Evolutionary conservation across 371 early-diverging fungal species (phyloP).

Genomic region (Lichtheimia corymbifera): DNA sequence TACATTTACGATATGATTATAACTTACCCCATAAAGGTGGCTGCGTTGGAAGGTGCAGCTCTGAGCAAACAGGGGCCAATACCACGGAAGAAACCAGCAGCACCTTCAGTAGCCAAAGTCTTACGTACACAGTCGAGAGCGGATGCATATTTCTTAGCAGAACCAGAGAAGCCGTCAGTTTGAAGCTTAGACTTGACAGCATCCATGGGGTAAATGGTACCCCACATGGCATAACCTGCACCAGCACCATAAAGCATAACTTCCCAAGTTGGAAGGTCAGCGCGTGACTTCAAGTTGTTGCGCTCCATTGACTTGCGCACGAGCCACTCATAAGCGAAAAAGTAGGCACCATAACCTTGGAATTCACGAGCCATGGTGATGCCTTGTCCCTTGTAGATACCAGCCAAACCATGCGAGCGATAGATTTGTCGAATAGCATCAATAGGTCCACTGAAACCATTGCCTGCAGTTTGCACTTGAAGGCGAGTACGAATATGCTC

Average conservation of each 20-base stretch:
- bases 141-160: constrained; percentile 59
- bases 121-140: constrained; percentile 69
- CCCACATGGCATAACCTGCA: constrained; percentile 85
- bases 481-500: constrained; percentile 83
- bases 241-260: constrained; percentile 73
- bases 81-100: constrained; percentile 82
- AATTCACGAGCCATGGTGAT: constrained; percentile 81
- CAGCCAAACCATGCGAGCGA: constrained; percentile 65
- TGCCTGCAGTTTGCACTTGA: constrained; percentile 65
- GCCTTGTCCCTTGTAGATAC: constrained; percentile 83
- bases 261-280: constrained; percentile 65
- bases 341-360: constrained; percentile 82
- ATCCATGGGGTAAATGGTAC: constrained; percentile 77
- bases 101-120: constrained; percentile 67
- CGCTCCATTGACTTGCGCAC: constrained; percentile 70
- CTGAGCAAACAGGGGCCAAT: constrained; percentile 84
- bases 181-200: constrained; percentile 80
- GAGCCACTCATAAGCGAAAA: constrained; percentile 77
- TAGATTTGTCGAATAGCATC: constrained; percentile 79
- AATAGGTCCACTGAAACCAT: constrained; percentile 63
- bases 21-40: constrained; percentile 71
- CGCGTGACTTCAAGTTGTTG: constrained; percentile 37
- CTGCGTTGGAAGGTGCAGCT: constrained; percentile 89
- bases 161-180: constrained; percentile 69
- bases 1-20: background rate